Conservation (phyloP, 768 basidiomycete genomes). For the Rickenella mellea region DNA sequence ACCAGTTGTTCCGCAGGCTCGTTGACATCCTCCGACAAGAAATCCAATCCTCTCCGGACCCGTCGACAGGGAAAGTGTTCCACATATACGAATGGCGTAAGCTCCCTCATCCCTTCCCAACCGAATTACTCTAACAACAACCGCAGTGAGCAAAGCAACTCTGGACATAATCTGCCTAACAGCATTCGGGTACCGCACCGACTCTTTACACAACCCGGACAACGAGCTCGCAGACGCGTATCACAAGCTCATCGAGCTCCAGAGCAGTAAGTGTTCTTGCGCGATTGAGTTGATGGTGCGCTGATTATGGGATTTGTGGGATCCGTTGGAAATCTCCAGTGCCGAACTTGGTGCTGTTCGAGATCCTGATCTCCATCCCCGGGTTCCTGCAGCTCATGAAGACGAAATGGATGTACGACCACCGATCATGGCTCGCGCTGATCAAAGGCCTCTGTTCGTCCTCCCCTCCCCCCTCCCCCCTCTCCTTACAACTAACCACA, state of each 20-base stretch:
- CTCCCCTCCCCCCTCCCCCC: background rate
- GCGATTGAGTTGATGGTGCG: too few relatives aligned
- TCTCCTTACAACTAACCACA: slow-evolving; percentile 8
- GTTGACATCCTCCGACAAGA: slow-evolving; percentile 26
- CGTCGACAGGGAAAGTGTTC: slow-evolving; percentile 20
- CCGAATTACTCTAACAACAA: background rate
- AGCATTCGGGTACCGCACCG: slow-evolving; percentile 37
- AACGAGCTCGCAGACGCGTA: slow-evolving; percentile 41
- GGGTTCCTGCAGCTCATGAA: slow-evolving; percentile 20
- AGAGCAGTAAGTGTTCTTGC: slow-evolving; percentile 22
- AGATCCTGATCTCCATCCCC: slow-evolving; percentile 27
- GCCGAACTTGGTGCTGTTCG: slow-evolving; percentile 26
- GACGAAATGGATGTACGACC: slow-evolving; percentile 27
- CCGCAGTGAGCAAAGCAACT: slow-evolving; percentile 39
- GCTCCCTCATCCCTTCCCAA: slow-evolving; percentile 10
- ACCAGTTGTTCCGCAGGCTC: slow-evolving; percentile 20
- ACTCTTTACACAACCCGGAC: slow-evolving; percentile 34
- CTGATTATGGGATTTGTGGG: background rate
- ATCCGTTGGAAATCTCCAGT: slow-evolving; percentile 10
- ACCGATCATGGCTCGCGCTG: slow-evolving; percentile 22
- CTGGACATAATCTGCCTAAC: slow-evolving; percentile 45
- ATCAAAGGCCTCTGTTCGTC: too few relatives aligned
- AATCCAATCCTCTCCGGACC: slow-evolving; percentile 16
- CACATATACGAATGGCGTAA: slow-evolving; percentile 37
- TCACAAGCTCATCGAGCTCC: slow-evolving; percentile 30